phyloP scores from a whole-genome alignment of 2,329 filamentous ascomycete species.

The Aschersonia sp. region DNA sequence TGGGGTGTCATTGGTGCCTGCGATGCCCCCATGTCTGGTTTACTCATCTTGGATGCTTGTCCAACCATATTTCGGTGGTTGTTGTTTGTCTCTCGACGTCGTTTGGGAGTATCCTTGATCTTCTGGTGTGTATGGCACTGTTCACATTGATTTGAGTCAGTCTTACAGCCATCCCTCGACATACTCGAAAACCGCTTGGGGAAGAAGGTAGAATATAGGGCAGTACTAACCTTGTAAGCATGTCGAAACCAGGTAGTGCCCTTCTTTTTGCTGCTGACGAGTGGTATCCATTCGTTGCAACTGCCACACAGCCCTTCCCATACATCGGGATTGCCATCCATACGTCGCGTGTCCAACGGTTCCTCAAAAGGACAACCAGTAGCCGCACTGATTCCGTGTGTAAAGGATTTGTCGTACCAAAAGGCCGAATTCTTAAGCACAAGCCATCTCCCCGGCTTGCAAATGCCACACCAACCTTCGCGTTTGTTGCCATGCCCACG shows the following conservation, averaged over 20 bases:
- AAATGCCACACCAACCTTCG: constrained; percentile 82
- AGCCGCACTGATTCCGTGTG: constrained; percentile 71
- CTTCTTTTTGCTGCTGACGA: constrained; percentile 80
- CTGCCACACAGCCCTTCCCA: constrained; percentile 70
- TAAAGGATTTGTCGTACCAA: constrained; percentile 89
- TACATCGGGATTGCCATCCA: constrained; percentile 68
- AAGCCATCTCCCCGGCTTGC: constrained; percentile 74
- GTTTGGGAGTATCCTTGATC: constrained; percentile 56
- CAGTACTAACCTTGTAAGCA: constrained; percentile 60
- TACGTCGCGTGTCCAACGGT: constrained; percentile 59
- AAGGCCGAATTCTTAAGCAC: constrained; percentile 83
- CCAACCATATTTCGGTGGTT: constrained; percentile 16
- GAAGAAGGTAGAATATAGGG: background rate
- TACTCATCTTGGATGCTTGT: constrained; percentile 27
- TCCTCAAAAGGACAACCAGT: constrained; percentile 68
- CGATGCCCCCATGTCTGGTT: constrained; percentile 22
- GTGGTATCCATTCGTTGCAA: constrained; percentile 67
- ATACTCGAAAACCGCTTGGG: background rate
- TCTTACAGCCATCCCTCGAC: background rate
- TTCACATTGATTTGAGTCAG: constrained; percentile 1
- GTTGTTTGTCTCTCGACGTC: constrained; percentile 45
- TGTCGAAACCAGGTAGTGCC: constrained; percentile 87
- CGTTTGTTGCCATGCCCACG: constrained; percentile 77
- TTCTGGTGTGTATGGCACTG: constrained; percentile 61
- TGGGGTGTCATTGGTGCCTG: constrained; percentile 19